Evolutionary conservation across 257 asterid genomes (phyloP).

Genomic region (Sherardia arvensis): DNA sequence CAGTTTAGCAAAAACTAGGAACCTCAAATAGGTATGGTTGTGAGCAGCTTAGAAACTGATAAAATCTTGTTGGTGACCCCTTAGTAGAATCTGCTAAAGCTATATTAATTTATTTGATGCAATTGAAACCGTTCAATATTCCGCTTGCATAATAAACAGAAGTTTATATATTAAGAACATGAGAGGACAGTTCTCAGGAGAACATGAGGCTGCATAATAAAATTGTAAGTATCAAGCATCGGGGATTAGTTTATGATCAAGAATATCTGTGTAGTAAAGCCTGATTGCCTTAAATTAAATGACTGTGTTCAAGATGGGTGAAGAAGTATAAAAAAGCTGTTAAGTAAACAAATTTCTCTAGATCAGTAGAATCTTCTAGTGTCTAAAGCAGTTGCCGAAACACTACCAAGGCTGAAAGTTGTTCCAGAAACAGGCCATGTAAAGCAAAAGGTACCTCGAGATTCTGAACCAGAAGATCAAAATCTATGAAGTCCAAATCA

Average conservation of each 20-base stretch:
- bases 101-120: not conserved
- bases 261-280: not conserved
- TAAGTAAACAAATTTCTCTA: not conserved
- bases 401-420: not conserved
- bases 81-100: not conserved
- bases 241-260: not conserved
- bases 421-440: not conserved
- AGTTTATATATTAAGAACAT: not conserved
- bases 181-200: not conserved
- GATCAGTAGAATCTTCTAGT: not conserved
- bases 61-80: not conserved
- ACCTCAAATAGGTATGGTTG: not conserved
- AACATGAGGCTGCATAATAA: not conserved
- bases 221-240: not conserved
- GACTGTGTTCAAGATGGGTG: not conserved
- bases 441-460: slow-evolving; percentile 55
- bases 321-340: not conserved
- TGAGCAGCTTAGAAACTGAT: slow-evolving; percentile 1
- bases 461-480: slow-evolving; percentile 77
- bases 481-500: slow-evolving; percentile 81
- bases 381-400: not conserved
- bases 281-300: not conserved
- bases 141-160: not conserved
- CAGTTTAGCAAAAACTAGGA: not conserved
- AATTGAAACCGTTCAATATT: not conserved